These are phyloP conservation scores for Aspergillus hancockii DNA, from an alignment of 495 filamentous ascomycete species.

Conservation along the genomic window DNA sequence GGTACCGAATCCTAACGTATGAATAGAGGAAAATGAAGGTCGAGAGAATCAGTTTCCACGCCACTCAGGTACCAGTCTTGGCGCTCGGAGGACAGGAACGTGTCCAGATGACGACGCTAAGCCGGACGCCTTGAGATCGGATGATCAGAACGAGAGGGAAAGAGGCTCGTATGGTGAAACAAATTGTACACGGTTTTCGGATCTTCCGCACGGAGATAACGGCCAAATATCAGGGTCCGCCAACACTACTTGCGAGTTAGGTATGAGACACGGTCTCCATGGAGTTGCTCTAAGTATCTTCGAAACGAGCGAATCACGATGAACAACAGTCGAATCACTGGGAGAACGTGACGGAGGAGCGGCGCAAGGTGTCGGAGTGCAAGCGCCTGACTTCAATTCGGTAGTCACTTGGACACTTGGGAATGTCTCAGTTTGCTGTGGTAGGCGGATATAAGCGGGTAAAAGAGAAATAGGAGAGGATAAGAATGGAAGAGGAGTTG, in stretches of 20 bases:
- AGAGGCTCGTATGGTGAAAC: slow-evolving; percentile 4
- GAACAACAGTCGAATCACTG: slow-evolving; percentile 10
- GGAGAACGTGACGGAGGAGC: slow-evolving; percentile 10
- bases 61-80: not conserved
- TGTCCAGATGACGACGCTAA: not conserved
- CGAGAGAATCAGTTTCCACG: slow-evolving; percentile 15
- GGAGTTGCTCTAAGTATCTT: slow-evolving; percentile 9
- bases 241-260: slow-evolving; percentile 16
- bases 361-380: slow-evolving; percentile 15
- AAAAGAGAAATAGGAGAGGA: slow-evolving; percentile 13
- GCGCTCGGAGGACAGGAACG: not conserved
- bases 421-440: slow-evolving; percentile 15
- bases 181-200: slow-evolving; percentile 11
- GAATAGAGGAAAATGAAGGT: slow-evolving; percentile 13
- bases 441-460: slow-evolving; percentile 1
- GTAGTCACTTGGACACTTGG: slow-evolving; percentile 20
- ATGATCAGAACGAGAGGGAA: slow-evolving; percentile 9
- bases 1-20: slow-evolving; percentile 19
- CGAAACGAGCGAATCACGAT: slow-evolving; percentile 12
- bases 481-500: slow-evolving; percentile 7
- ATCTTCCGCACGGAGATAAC: slow-evolving; percentile 24
- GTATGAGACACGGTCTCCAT: slow-evolving; percentile 18
- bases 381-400: slow-evolving; percentile 24
- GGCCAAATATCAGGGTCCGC: slow-evolving; percentile 21
- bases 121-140: not conserved